These are phyloP conservation scores for Lasiosphaeriaceae sp. DNA, from an alignment of 495 filamentous ascomycete genomes.

Conservation along the genomic window DNA sequence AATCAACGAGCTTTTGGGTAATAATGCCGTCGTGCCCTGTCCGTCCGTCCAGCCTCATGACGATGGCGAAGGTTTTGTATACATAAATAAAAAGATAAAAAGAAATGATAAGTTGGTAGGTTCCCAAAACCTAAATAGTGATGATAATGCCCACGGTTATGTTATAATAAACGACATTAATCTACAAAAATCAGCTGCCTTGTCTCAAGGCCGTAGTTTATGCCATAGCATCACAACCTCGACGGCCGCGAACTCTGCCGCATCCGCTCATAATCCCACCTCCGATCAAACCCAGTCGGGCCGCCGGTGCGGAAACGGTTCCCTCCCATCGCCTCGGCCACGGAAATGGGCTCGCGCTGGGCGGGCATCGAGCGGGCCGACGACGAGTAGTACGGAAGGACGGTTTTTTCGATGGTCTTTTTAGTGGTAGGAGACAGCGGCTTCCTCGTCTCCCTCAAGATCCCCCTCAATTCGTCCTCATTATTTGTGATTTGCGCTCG, in stretches of 20 bases:
- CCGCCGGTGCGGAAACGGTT: background rate
- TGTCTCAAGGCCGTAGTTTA: too few relatives aligned
- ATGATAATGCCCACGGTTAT: too few relatives aligned
- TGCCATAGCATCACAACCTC: background rate
- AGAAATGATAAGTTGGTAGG: too few relatives aligned
- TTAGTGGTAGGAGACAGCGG: conserved; percentile 11
- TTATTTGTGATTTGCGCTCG: conserved; percentile 78
- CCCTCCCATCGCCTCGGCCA: conserved; percentile 19
- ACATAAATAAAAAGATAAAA: too few relatives aligned
- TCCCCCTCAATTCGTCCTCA: conserved; percentile 68
- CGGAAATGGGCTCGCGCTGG: conserved; percentile 25
- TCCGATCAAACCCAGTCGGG: background rate
- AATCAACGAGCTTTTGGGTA: too few relatives aligned
- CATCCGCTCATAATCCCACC: background rate
- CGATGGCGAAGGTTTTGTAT: too few relatives aligned
- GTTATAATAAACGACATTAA: too few relatives aligned
- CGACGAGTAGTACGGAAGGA: conserved; percentile 26
- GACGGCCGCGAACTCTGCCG: background rate
- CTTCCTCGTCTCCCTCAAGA: conserved; percentile 56
- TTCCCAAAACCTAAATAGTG: too few relatives aligned
- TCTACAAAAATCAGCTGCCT: too few relatives aligned
- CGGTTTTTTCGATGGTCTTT: background rate
- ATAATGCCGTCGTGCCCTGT: too few relatives aligned
- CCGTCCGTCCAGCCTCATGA: too few relatives aligned
- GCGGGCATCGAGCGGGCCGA: conserved; percentile 21